Base-by-base conservation (phyloP, 2,329 filamentous ascomycete species). In the Aspergillus fumigatus region DNA sequence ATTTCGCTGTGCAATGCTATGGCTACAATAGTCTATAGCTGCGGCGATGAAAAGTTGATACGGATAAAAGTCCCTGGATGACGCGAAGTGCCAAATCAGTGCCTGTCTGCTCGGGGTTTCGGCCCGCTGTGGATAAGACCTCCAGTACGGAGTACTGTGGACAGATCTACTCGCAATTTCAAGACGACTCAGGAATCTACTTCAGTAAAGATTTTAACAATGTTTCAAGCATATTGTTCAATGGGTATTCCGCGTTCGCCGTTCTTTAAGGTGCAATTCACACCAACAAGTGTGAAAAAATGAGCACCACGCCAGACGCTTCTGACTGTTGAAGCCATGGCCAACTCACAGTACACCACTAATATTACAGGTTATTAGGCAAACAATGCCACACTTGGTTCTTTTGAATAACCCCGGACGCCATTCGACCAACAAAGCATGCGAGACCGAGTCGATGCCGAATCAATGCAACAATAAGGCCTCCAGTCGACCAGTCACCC, bases 361-460 rank as follows among this genome's bases (percentile, higher is more conserved):
- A 71, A 62, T 68, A 73, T 70, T 73, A 73, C 71, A 65, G 66
- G 66, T 65, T 65, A 68, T 58, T 59, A 59, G 65, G 65, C 56
- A 52, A 57, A 50, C 59, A 48, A 57, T 60, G 59, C 43, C 52
- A 52, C 57, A 62, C 60, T 56, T 51, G 58, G 50, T 61, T 50
- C 67, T 69, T 68, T 65, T 62, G 59, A 38, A 63, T 66, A 58
- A 62, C 65, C 62, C 51, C 48, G 57, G 64, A 70, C 69, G 66
- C 69, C 68, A 59, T 49, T 52, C 48, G 49, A 53, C 56, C 57
- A 45, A 11, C 10, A 53, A 61, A 57, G 57, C 57, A 62, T 62
- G 57, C 58, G 57, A 63, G 53, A 52, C 45, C 54, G 38, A 32
- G 47, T 19, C 23, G 53, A 48, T 21, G 38, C 43, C 43, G 27